Evolutionary conservation across 768 basidiomycete species (phyloP).

Genomic region (Exidia glandulosa): DNA sequence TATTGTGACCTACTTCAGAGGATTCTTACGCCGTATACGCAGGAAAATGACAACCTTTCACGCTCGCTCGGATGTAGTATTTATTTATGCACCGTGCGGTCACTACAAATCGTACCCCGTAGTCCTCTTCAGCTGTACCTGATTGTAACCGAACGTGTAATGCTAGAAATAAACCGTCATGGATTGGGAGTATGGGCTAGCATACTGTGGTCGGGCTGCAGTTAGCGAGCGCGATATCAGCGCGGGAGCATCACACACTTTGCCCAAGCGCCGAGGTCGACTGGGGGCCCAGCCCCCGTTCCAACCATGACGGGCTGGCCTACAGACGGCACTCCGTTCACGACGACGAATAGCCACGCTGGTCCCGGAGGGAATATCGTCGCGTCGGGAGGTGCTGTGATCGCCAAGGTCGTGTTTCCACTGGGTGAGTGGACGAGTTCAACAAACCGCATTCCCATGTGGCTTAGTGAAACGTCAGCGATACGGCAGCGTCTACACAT

Average conservation of each 20-base stretch:
- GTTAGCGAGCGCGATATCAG: neutral
- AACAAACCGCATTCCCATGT: conserved; percentile 49
- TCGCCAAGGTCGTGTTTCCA: conserved; percentile 42
- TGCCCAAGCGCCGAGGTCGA: conserved; percentile 1
- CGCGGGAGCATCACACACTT: neutral
- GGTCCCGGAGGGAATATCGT: conserved; percentile 72
- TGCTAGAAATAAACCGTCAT: too few species aligned
- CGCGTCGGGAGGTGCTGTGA: conserved; percentile 54
- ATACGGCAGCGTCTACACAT: too few species aligned
- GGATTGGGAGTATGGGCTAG: neutral
- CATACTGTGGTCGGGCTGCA: neutral
- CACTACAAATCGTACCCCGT: too few species aligned
- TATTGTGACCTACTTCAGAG: too few species aligned
- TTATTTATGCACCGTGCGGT: too few species aligned
- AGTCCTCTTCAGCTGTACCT: too few species aligned
- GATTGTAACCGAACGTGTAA: too few species aligned
- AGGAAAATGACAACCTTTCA: too few species aligned
- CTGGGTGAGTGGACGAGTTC: conserved; percentile 51
- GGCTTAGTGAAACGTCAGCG: neutral
- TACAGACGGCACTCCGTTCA: conserved; percentile 52
- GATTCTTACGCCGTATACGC: too few species aligned
- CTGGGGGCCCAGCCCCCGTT: conserved; percentile 44
- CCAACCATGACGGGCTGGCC: conserved; percentile 61
- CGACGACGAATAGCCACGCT: conserved; percentile 62
- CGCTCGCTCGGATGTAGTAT: too few species aligned